Percentiles rank a stretch among this genome's conserved stretches.
Evolutionary conservation across 345 rosid species (phyloP).

Genomic region (Pistacia vera): DNA sequence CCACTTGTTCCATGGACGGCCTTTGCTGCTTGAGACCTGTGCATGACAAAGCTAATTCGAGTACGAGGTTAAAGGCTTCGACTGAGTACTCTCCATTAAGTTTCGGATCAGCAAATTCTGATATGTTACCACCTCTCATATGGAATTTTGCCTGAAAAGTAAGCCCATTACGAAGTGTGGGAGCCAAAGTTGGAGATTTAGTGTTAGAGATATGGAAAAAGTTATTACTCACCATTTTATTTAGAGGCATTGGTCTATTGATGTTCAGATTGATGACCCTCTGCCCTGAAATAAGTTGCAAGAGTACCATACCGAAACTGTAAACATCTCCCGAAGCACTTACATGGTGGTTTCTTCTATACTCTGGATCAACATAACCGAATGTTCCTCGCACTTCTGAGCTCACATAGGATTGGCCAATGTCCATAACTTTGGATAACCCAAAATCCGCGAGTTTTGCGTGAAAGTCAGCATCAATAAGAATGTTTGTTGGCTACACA

Average conservation of each 20-base stretch:
- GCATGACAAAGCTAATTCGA: conserved; percentile 59
- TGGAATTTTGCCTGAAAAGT: conserved; percentile 46
- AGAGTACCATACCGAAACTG: conserved; percentile 62
- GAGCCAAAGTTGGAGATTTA: neutral
- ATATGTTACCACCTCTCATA: conserved; percentile 37
- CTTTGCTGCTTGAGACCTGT: conserved; percentile 53
- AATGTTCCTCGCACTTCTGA: conserved; percentile 70
- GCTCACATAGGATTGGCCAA: conserved; percentile 58
- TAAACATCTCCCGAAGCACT: conserved; percentile 60
- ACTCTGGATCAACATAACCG: conserved; percentile 68
- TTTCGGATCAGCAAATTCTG: conserved; percentile 54
- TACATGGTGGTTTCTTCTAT: conserved; percentile 52
- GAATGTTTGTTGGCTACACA: conserved; percentile 61
- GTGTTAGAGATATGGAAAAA: neutral
- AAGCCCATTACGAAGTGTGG: neutral
- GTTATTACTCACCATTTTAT: conserved; percentile 40
- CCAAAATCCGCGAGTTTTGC: conserved; percentile 69
- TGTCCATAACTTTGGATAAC: conserved; percentile 57
- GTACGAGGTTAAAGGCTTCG: conserved; percentile 46
- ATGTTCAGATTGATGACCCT: conserved; percentile 48
- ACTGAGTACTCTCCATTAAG: conserved; percentile 48
- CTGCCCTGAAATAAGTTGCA: conserved; percentile 61
- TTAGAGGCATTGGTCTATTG: conserved; percentile 43
- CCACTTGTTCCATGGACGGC: conserved; percentile 65
- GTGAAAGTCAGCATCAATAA: conserved; percentile 43